These are phyloP conservation scores for Wickerhamomyces subpelliculosus DNA, from an alignment of 805 yeast species.

Conservation along the genomic window DNA sequence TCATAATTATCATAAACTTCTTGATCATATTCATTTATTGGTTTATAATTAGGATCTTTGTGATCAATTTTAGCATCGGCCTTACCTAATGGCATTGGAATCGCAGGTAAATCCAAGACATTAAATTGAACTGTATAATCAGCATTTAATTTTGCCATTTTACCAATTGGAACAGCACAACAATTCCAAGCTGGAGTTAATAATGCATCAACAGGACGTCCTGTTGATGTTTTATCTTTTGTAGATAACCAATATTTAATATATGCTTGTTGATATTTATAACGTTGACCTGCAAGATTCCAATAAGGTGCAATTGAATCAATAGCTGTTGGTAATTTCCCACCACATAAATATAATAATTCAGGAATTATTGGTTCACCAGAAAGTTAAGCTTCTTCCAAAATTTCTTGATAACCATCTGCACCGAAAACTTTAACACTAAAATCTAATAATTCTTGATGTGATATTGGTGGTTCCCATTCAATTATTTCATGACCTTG, in stretches of 20 bases:
- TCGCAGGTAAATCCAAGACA: constrained; percentile 49
- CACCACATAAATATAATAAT: no score
- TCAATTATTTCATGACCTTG: constrained; percentile 48
- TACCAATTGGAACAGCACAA: constrained; percentile 30
- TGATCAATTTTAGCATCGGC: constrained; percentile 39
- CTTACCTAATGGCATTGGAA: constrained; percentile 50
- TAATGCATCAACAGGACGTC: constrained; percentile 34
- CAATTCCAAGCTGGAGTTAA: constrained; percentile 31
- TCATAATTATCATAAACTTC: constrained; percentile 40
- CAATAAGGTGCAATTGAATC: constrained; percentile 23
- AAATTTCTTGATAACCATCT: constrained; percentile 19
- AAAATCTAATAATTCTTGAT: constrained; percentile 19
- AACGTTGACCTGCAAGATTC: constrained; percentile 26
- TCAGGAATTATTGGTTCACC: not conserved
- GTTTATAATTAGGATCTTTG: constrained; percentile 20
- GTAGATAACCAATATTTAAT: constrained; percentile 28
- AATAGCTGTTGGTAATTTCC: not conserved
- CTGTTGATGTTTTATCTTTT: constrained; percentile 23
- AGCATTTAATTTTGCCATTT: constrained; percentile 27
- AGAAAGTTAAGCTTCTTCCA: constrained; percentile 2
- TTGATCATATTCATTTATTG: constrained; percentile 36
- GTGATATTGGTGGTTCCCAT: constrained; percentile 36
- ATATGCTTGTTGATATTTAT: constrained; percentile 24
- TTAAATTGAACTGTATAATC: constrained; percentile 53
- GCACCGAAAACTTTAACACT: constrained; percentile 38